These are phyloP conservation scores for Coleophoma crateriformis DNA, from an alignment of 2,329 filamentous ascomycete genomes.

Conservation along the genomic window DNA sequence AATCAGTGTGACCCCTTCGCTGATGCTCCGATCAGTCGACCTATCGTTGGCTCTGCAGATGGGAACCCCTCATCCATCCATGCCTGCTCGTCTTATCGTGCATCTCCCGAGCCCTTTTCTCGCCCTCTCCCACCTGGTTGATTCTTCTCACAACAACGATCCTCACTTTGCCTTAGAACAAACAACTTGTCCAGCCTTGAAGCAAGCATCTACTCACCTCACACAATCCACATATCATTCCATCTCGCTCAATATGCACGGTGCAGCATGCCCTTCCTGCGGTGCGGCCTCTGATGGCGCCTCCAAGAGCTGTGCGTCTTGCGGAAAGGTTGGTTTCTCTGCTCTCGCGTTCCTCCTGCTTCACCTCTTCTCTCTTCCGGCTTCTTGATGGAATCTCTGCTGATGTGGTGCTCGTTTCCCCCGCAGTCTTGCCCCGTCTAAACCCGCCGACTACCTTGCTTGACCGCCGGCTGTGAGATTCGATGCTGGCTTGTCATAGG, in stretches of 20 bases:
- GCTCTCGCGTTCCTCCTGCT: constrained; percentile 3
- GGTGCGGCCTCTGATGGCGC: constrained; percentile 15
- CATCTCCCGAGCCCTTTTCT: too few species aligned
- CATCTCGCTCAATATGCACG: constrained; percentile 18
- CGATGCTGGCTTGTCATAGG: not conserved
- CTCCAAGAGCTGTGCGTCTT: constrained; percentile 20
- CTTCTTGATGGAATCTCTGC: not conserved
- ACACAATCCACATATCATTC: too few species aligned
- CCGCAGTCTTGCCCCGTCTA: not conserved
- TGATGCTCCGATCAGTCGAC: too few species aligned
- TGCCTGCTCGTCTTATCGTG: too few species aligned
- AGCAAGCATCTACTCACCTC: too few species aligned
- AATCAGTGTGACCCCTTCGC: too few species aligned
- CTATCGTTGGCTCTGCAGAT: too few species aligned
- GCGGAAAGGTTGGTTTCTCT: constrained; percentile 20
- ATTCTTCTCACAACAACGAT: too few species aligned
- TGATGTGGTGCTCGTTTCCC: not conserved
- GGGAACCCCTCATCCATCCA: too few species aligned
- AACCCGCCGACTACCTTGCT: not conserved
- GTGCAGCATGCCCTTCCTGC: constrained; percentile 21
- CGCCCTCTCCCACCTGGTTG: too few species aligned
- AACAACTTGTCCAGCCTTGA: too few species aligned
- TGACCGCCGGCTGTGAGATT: not conserved
- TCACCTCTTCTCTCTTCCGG: constrained; percentile 8
- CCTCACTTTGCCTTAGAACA: too few species aligned